A percentile compares a stretch with the other conserved stretches of the same genome.
These are phyloP conservation scores for Alternaria incomplexa DNA, from an alignment of 2,329 filamentous ascomycete genomes.

Conservation along the genomic window DNA sequence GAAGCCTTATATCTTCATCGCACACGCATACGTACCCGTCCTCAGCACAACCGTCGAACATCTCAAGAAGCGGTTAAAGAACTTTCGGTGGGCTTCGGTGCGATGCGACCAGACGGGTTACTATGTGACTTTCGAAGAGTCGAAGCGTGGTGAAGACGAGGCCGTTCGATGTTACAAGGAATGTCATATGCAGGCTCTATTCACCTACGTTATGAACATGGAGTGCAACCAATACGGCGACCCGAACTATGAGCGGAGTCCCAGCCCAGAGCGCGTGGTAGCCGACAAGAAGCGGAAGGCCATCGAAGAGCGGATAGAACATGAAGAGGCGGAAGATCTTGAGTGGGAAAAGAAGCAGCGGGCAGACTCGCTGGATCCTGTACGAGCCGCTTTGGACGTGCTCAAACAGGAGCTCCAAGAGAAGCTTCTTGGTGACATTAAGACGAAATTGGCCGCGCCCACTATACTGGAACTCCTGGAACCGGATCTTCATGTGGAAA, in stretches of 20 bases:
- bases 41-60: constrained; percentile 85
- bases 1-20: constrained; percentile 89
- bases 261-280: constrained; percentile 58
- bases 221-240: constrained; percentile 75
- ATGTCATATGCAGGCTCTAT: constrained; percentile 82
- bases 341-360: constrained; percentile 90
- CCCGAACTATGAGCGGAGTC: constrained; percentile 65
- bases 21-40: constrained; percentile 85
- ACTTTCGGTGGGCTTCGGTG: constrained; percentile 80
- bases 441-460: constrained; percentile 82
- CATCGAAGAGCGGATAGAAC: constrained; percentile 69
- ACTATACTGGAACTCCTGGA: constrained; percentile 82
- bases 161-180: constrained; percentile 79
- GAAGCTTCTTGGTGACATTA: constrained; percentile 87
- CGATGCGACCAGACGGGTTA: constrained; percentile 86
- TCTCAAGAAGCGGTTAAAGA: constrained; percentile 86
- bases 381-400: constrained; percentile 78
- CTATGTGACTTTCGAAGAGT: constrained; percentile 88
- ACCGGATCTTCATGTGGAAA: constrained; percentile 78
- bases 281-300: constrained; percentile 63
- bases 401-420: constrained; percentile 82
- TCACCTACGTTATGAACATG: constrained; percentile 94
- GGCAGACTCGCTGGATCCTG: constrained; percentile 89
- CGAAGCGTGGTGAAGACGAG: constrained; percentile 76
- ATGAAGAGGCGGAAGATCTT: constrained; percentile 79